Base-by-base conservation (phyloP, 441 rosid species). In the Biscutella laevigata region DNA sequence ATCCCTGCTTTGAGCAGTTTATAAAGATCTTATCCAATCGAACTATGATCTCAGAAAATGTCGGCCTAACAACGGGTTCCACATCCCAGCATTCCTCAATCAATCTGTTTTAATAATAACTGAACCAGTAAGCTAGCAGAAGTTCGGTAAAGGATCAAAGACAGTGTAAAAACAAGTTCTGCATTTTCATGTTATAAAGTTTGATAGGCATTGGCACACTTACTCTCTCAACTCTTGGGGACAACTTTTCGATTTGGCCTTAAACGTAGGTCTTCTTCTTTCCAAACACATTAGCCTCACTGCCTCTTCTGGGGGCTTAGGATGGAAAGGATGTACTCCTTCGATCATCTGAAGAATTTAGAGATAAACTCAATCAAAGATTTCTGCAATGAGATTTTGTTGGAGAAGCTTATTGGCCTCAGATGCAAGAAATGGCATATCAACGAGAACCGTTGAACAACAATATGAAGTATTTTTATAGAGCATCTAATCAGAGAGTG, bases 41-140 rank as follows among this genome's bases (percentile, higher is more conserved):
- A 22, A 77, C 74, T 9, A 87, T 84, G 56, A 87, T 82, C 74
- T 87, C 94, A 3, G 84, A 75, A 66, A 84, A 88, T 6, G 82
- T 80, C 49, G 96, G 96, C 56, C 96, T 77, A 24, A 53, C 67
- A 19, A 74, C 64, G 46, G 88, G 57, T 37, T 74, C 70, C 9
- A 68, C 63, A 61, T 80, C 82, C 96, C 96, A 88, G 67, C 90
- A 88, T 67, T 87, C 94, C 68, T 84, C 90, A 27, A 87, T 80
- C 82, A 87, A 63, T 64, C 96, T 87, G 74, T 64, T 58, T 10
- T 20, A 20, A 44, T 30, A 30, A 52, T 0, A 57, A 20, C 22
- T 4, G 17, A 52, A 61, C 34, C 25, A 27, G 15, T 59, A 24
- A 15, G 64, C 7, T 21, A 22, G 12, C 15, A 45, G 27, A 53